Percentiles rank a stretch among this genome's conserved stretches.
Evolutionary conservation across 768 basidiomycete species (phyloP).

Genomic region (Tephrocybe sp.): DNA sequence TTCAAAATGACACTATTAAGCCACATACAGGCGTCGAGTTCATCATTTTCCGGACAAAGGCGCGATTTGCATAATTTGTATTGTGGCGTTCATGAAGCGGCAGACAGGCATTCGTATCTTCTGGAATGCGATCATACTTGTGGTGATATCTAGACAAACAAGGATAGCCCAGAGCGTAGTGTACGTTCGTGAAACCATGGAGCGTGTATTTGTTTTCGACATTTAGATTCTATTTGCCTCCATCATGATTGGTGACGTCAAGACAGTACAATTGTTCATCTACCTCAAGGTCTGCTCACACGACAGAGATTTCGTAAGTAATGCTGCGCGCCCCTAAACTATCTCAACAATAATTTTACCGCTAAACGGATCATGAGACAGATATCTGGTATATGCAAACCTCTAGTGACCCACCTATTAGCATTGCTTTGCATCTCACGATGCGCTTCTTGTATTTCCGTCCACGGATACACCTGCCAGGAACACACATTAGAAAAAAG

Average conservation of each 20-base stretch:
- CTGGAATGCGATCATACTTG: background rate
- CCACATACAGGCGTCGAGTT: too few relatives aligned
- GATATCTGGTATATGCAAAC: background rate
- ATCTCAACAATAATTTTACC: slow-evolving; percentile 48
- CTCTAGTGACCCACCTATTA: slow-evolving; percentile 32
- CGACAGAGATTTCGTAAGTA: background rate
- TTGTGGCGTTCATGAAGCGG: background rate
- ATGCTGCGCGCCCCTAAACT: slow-evolving; percentile 17
- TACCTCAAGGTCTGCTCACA: too few relatives aligned
- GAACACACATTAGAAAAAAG: background rate
- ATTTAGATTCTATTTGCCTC: too few relatives aligned
- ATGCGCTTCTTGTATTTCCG: slow-evolving; percentile 76
- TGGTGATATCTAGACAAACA: background rate
- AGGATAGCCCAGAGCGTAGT: too few relatives aligned
- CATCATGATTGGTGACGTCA: too few relatives aligned
- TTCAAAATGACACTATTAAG: too few relatives aligned
- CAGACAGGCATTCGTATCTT: background rate
- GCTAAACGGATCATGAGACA: slow-evolving; percentile 23
- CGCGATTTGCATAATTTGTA: background rate
- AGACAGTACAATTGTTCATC: too few relatives aligned
- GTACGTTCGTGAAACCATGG: too few relatives aligned
- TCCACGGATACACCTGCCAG: slow-evolving; percentile 74
- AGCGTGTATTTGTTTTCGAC: too few relatives aligned
- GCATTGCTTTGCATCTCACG: slow-evolving; percentile 78
- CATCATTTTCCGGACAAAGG: background rate